A percentile compares a stretch with the other conserved stretches of the same genome.
Conservation (phyloP, 108 stramenopile species). For the Cyclotella sp. region DNA sequence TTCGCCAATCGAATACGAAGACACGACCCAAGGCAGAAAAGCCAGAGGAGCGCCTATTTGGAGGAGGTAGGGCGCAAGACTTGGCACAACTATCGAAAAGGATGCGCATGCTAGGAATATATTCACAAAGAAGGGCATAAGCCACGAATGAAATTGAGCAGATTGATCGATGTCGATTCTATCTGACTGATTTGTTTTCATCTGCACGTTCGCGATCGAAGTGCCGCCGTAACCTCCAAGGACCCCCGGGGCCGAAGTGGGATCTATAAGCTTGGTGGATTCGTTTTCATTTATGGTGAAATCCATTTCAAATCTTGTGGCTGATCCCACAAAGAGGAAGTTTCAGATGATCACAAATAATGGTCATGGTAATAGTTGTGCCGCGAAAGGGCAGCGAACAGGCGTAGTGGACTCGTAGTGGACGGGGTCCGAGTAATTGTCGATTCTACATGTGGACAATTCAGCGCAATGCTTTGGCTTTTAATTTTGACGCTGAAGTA, state of each 20-base stretch:
- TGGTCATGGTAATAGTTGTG: no score
- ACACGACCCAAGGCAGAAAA: slow-evolving; percentile 49
- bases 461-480: no score
- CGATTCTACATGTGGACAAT: no score
- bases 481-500: no score
- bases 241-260: background rate
- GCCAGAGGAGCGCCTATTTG: slow-evolving; percentile 41
- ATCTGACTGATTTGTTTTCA: background rate
- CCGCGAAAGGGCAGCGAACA: no score
- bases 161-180: slow-evolving; percentile 1
- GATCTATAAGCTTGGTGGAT: background rate
- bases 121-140: slow-evolving; percentile 51
- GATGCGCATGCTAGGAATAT: slow-evolving; percentile 52
- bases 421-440: no score
- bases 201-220: background rate
- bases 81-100: slow-evolving; percentile 53
- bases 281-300: background rate
- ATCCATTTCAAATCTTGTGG: no score
- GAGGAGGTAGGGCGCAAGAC: slow-evolving; percentile 39
- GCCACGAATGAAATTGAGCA: slow-evolving; percentile 13
- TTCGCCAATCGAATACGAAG: slow-evolving; percentile 45
- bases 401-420: no score
- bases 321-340: no score
- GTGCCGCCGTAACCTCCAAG: background rate
- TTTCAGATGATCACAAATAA: no score